These are phyloP conservation scores for Achaetomiella virescens DNA, from an alignment of 495 filamentous ascomycete species.

Conservation along the genomic window DNA sequence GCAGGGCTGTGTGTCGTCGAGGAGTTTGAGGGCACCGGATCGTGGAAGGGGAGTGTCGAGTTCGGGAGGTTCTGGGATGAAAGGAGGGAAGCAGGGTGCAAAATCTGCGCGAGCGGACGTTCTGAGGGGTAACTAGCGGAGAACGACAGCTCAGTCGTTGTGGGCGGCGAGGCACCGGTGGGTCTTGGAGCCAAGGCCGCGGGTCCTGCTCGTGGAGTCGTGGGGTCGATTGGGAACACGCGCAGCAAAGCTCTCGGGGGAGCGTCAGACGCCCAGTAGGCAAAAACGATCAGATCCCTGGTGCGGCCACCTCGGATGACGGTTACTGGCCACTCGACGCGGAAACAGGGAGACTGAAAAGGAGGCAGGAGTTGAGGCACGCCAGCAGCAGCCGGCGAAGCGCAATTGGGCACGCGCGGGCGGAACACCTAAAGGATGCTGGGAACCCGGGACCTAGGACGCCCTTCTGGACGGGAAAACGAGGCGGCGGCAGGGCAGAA, in stretches of 20 bases:
- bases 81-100: conserved; percentile 4
- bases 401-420: conserved; percentile 7
- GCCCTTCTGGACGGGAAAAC: not conserved
- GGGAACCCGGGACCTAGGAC: not conserved
- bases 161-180: conserved; percentile 6
- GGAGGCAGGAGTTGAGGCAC: not conserved
- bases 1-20: conserved; percentile 3
- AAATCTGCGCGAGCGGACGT: conserved; percentile 1
- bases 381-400: conserved; percentile 10
- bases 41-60: not conserved
- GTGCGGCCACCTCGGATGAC: not conserved
- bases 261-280: conserved; percentile 7
- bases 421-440: conserved; percentile 6
- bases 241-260: not conserved
- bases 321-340: not conserved
- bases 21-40: not conserved
- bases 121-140: conserved; percentile 10
- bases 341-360: not conserved
- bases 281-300: not conserved
- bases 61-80: conserved; percentile 4
- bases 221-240: conserved; percentile 5
- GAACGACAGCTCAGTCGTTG: conserved; percentile 2
- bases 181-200: conserved; percentile 7
- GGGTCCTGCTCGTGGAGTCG: conserved; percentile 11
- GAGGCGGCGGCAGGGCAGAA: not conserved